Evolutionary conservation across 805 yeast genomes (phyloP).

Genomic region (Hanseniaspora vineae): DNA sequence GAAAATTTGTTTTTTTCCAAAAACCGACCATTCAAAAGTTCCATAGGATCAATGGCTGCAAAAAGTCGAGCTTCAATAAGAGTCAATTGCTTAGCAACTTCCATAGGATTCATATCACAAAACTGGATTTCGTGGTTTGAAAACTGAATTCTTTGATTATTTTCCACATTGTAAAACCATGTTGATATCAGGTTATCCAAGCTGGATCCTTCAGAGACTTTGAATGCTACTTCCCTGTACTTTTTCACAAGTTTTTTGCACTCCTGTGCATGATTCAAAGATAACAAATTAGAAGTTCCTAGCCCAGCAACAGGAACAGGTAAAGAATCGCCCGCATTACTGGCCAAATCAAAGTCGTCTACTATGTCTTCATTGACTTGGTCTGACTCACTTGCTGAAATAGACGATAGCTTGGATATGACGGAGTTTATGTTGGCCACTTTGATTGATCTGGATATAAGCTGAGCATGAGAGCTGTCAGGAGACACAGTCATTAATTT

Average conservation of each 20-base stretch:
- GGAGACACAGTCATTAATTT: constrained; percentile 44
- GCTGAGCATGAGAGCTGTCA: constrained; percentile 21
- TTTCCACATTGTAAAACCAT: constrained; percentile 25
- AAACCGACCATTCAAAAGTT: constrained; percentile 51
- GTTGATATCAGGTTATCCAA: constrained; percentile 40
- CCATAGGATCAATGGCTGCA: constrained; percentile 49
- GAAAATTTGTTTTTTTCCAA: constrained; percentile 45
- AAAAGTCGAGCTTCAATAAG: constrained; percentile 57
- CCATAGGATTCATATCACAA: constrained; percentile 49
- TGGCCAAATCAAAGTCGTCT: constrained; percentile 45
- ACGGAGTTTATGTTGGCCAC: constrained; percentile 1
- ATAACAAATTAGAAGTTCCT: constrained; percentile 27
- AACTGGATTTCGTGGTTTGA: constrained; percentile 9
- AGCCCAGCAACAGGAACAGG: constrained; percentile 18
- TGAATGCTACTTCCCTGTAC: constrained; percentile 29
- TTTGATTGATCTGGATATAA: constrained; percentile 8
- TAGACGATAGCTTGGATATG: constrained; percentile 1
- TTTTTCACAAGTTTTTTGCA: constrained; percentile 36
- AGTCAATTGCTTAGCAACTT: constrained; percentile 66
- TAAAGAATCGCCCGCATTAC: constrained; percentile 25
- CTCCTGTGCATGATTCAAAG: constrained; percentile 22
- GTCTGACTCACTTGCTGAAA: not conserved
- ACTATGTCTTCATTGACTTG: constrained; percentile 24
- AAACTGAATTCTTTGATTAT: not conserved
- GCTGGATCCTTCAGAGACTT: constrained; percentile 9